These are phyloP conservation scores for Strombidium stylifer DNA, from an alignment of 73 alveolate genomes.

Conservation along the genomic window DNA sequence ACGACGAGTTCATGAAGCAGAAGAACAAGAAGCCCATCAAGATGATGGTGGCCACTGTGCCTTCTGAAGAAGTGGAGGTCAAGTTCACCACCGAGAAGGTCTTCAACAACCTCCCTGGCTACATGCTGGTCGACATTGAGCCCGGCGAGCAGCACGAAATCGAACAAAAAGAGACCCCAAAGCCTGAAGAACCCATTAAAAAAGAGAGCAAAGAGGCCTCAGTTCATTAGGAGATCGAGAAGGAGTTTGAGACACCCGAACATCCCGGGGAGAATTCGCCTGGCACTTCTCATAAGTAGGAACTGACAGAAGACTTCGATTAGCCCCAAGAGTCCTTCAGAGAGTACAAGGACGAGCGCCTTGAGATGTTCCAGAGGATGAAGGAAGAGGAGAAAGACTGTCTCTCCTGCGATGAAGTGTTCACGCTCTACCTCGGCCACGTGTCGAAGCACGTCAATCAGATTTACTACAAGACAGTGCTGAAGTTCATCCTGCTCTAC, in stretches of 20 bases:
- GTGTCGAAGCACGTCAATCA: constrained; percentile 45
- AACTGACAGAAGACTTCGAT: not conserved
- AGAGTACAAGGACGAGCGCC: constrained; percentile 35
- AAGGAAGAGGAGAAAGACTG: constrained; percentile 41
- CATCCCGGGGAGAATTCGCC: constrained; percentile 32
- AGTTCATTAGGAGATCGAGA: too few relatives aligned
- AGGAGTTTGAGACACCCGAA: not conserved
- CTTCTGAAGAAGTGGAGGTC: not conserved
- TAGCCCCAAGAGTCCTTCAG: not conserved
- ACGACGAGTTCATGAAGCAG: constrained; percentile 33
- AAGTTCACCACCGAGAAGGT: constrained; percentile 25
- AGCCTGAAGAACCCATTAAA: not conserved
- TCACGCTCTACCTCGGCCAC: constrained; percentile 35
- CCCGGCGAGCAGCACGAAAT: not conserved
- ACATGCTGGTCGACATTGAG: not conserved
- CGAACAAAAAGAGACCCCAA: not conserved
- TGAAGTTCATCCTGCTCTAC: constrained; percentile 31
- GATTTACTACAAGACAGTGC: constrained; percentile 22
- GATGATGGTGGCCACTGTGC: not conserved
- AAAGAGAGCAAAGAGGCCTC: too few relatives aligned
- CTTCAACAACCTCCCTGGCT: not conserved
- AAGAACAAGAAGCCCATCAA: not conserved
- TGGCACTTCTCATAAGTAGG: not conserved
- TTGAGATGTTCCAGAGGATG: constrained; percentile 37
- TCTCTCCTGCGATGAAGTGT: constrained; percentile 48